Conservation (phyloP, 352 stramenopile species). For the Globisporangium nodosum region DNA sequence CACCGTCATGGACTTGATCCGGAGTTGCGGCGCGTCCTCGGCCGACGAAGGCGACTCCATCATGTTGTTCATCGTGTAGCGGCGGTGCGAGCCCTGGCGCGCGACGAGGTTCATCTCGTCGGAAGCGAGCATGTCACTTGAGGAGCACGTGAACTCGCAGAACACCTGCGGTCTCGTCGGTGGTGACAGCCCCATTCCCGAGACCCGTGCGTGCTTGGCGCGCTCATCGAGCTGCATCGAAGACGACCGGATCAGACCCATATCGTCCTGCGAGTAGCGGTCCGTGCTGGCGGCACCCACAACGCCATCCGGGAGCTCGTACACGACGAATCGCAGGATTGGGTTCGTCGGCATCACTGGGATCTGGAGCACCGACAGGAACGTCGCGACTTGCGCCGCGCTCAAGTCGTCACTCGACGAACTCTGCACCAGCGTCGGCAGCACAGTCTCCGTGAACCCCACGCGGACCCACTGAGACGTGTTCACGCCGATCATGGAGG, state of each 20-base stretch:
- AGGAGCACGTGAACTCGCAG: conserved; percentile 73
- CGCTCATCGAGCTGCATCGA: conserved; percentile 55
- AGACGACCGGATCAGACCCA: conserved; percentile 22
- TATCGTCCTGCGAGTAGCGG: conserved; percentile 5
- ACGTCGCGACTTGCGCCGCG: conserved; percentile 52
- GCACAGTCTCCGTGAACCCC: conserved; percentile 72
- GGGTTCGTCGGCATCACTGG: conserved; percentile 56
- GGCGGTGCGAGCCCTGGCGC: conserved; percentile 46
- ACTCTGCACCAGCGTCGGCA: conserved; percentile 47
- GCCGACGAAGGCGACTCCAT: conserved; percentile 11
- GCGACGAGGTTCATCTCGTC: conserved; percentile 60
- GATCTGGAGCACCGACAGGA: conserved; percentile 77
- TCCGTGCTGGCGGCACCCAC: conserved; percentile 12
- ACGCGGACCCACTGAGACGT: conserved; percentile 56
- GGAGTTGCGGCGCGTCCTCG: conserved; percentile 33
- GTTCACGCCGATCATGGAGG: conserved; percentile 24
- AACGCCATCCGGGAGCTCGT: conserved; percentile 59
- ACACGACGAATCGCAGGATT: conserved; percentile 76
- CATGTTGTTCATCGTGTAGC: conserved; percentile 22
- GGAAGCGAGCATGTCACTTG: conserved; percentile 42
- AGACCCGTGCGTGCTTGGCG: conserved; percentile 45
- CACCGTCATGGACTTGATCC: conserved; percentile 70
- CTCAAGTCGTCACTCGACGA: neutral
- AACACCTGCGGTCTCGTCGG: conserved; percentile 63
- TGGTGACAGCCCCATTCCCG: conserved; percentile 49